Conservation (phyloP, 2,329 filamentous ascomycete species). For the Parafenestella ontariensis region DNA sequence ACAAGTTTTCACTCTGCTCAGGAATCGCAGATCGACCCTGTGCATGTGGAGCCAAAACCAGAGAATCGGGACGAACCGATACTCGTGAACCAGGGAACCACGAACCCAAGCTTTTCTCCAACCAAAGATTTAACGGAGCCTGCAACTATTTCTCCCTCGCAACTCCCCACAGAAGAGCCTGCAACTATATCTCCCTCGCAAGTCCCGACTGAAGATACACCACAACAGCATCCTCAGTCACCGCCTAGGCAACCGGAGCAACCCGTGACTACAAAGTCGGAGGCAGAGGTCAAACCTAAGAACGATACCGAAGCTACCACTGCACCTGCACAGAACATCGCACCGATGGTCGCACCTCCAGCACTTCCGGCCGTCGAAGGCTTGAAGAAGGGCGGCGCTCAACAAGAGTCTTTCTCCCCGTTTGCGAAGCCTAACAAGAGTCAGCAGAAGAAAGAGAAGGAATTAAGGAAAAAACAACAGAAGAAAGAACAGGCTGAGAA, state of each 20-base stretch:
- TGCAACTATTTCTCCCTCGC: not conserved
- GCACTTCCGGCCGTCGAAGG: slow-evolving; percentile 1
- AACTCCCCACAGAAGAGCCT: not conserved
- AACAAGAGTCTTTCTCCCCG: slow-evolving; percentile 38
- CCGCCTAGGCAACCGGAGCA: not conserved
- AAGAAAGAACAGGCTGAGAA: slow-evolving; percentile 32
- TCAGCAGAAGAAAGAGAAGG: slow-evolving; percentile 42
- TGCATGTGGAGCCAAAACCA: slow-evolving; percentile 4
- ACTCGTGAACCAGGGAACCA: slow-evolving; percentile 9
- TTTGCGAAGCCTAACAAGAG: slow-evolving; percentile 38
- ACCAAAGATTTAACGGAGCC: not conserved
- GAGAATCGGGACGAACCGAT: not conserved
- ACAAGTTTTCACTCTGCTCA: slow-evolving; percentile 31
- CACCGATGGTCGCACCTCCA: not conserved
- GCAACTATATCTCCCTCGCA: not conserved
- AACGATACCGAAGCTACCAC: not conserved
- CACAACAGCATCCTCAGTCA: not conserved
- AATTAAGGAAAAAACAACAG: slow-evolving; percentile 48
- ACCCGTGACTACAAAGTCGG: not conserved
- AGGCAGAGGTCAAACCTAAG: not conserved
- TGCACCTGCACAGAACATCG: not conserved
- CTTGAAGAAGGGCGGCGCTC: slow-evolving; percentile 30
- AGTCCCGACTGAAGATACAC: not conserved
- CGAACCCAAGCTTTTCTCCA: not conserved
- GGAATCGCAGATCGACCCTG: slow-evolving; percentile 23